A percentile compares a stretch with the other conserved stretches of the same genome.
phyloP scores from a whole-genome alignment of 1,284 basidiomycete genomes.

The Sporisorium sorghi region DNA sequence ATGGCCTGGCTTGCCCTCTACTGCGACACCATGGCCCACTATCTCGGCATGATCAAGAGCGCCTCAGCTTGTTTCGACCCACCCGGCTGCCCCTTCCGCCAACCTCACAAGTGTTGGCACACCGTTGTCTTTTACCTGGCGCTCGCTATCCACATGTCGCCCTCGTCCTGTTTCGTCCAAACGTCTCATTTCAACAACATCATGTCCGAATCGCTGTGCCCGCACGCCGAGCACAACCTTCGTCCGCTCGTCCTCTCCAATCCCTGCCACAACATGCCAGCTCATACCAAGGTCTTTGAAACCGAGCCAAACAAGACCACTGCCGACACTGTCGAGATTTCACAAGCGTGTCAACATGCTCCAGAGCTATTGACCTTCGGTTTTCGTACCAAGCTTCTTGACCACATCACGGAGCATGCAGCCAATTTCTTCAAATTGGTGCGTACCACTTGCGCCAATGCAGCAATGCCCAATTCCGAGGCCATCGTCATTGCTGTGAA shows the following conservation, averaged over 20 bases:
- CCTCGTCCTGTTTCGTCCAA: background rate
- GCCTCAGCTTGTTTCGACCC: background rate
- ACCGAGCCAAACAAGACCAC: too few species aligned
- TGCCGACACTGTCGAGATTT: background rate
- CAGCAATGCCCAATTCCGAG: too few species aligned
- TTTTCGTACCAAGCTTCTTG: background rate
- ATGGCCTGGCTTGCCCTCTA: constrained; percentile 6
- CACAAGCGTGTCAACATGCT: background rate
- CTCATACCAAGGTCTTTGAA: background rate
- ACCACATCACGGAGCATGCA: background rate
- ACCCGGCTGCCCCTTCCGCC: background rate
- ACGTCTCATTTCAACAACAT: background rate
- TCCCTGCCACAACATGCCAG: background rate
- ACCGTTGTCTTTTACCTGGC: background rate
- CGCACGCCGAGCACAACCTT: background rate
- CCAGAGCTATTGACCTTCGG: background rate
- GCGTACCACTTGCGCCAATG: background rate
- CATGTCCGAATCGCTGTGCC: background rate
- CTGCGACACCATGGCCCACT: constrained; percentile 4
- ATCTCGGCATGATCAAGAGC: background rate
- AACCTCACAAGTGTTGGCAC: background rate
- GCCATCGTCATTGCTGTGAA: background rate
- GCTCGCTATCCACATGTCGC: background rate
- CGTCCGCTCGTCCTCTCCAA: background rate
- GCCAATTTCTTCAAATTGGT: background rate